Evolutionary conservation across 192 early-diverging fungal species (phyloP).

Genomic region (Dimargaris xerosporica): DNA sequence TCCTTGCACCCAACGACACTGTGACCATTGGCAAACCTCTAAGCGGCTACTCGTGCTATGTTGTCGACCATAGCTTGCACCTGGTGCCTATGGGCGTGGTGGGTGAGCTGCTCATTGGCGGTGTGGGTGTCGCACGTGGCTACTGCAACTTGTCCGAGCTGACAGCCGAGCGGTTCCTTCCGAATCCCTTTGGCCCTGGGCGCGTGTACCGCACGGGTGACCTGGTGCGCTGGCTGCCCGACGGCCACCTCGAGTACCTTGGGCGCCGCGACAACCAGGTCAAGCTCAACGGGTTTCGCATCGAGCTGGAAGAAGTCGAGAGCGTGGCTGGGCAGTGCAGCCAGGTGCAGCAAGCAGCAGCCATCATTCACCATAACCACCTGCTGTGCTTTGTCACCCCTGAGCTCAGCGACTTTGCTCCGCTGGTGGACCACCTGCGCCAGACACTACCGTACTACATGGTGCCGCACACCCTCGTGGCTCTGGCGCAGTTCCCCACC

Average conservation of each 20-base stretch:
- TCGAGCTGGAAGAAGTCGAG: conserved; percentile 21
- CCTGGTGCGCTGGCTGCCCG: conserved; percentile 15
- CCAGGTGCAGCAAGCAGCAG: conserved; percentile 14
- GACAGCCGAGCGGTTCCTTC: conserved; percentile 18
- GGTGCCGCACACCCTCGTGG: background rate
- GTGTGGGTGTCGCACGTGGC: conserved; percentile 20
- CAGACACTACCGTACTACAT: background rate
- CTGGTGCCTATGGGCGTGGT: conserved; percentile 18
- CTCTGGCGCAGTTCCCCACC: background rate
- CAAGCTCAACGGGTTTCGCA: conserved; percentile 23
- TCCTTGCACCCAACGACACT: background rate
- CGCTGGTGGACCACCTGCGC: background rate
- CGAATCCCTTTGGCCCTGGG: conserved; percentile 18
- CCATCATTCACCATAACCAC: conserved; percentile 11
- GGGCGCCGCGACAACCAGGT: conserved; percentile 21
- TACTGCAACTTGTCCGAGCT: conserved; percentile 23
- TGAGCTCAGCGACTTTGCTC: background rate
- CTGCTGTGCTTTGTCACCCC: conserved; percentile 23
- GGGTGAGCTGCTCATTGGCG: conserved; percentile 21
- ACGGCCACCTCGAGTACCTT: conserved; percentile 17
- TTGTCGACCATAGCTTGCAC: conserved; percentile 12
- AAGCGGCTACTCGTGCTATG: conserved; percentile 13
- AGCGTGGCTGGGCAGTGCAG: conserved; percentile 8
- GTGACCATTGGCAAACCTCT: conserved; percentile 21
- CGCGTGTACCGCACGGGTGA: conserved; percentile 25